Conservation (phyloP, 2,329 filamentous ascomycete genomes). For the Ophiocordyceps polyrhachis-furcata region DNA sequence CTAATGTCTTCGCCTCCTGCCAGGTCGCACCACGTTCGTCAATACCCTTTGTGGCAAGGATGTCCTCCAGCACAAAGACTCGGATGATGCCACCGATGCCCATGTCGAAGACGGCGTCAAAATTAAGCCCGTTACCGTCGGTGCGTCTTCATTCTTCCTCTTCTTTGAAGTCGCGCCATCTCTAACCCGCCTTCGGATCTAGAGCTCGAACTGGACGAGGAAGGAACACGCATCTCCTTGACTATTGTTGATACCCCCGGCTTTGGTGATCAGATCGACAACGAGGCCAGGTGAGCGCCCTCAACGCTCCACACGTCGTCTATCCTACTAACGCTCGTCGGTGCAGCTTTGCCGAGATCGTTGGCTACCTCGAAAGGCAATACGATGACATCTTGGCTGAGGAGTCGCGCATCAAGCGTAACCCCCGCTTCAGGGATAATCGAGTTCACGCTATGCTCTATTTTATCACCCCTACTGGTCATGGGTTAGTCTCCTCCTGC, state of each 20-base stretch:
- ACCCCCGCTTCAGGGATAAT: conserved; percentile 98
- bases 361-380: conserved; percentile 95
- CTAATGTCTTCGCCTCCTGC: background rate
- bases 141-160: conserved; percentile 26
- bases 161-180: background rate
- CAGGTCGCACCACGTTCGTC: conserved; percentile 95
- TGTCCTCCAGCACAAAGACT: conserved; percentile 80
- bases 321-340: background rate
- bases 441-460: conserved; percentile 96
- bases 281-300: conserved; percentile 67
- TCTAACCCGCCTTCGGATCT: background rate
- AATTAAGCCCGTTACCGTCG: conserved; percentile 96
- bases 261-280: conserved; percentile 98
- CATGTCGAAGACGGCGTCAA: conserved; percentile 93
- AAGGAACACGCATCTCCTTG: conserved; percentile 92
- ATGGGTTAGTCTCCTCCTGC: conserved; percentile 43
- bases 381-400: conserved; percentile 98
- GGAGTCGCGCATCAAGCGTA: conserved; percentile 99
- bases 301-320: background rate
- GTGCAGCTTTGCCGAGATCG: conserved; percentile 86
- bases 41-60: conserved; percentile 96
- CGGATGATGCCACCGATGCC: conserved; percentile 73
- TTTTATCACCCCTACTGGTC: conserved; percentile 96
- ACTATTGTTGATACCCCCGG: conserved; percentile 98
- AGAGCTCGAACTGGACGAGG: conserved; percentile 94